Percentiles rank a stretch among this genome's conserved stretches.
phyloP scores from a whole-genome alignment of 2,329 filamentous ascomycete genomes.

The Sclerotinia minor region DNA sequence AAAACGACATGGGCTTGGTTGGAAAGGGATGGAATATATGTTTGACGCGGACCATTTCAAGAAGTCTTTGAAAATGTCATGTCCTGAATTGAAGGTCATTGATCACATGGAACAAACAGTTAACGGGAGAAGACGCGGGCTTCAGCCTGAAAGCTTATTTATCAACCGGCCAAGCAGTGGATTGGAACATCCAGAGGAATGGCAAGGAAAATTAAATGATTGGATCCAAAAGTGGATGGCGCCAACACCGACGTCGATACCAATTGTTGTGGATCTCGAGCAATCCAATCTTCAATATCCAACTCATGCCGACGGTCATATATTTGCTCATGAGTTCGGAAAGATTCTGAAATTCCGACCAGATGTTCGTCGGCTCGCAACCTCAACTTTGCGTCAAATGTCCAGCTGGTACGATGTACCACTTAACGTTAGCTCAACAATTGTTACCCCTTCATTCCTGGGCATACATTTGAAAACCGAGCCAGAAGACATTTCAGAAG shows the following conservation, averaged over 20 bases:
- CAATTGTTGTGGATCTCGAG: constrained; percentile 36
- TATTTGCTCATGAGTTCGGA: constrained; percentile 34
- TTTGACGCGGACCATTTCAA: constrained; percentile 37
- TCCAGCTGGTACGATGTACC: constrained; percentile 24
- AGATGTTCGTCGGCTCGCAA: constrained; percentile 34
- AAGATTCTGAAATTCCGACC: constrained; percentile 34
- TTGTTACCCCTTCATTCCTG: constrained; percentile 28
- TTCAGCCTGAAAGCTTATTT: constrained; percentile 35
- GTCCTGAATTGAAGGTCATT: constrained; percentile 35
- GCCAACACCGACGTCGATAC: constrained; percentile 29
- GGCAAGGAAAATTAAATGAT: constrained; percentile 32
- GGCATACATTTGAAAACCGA: constrained; percentile 42
- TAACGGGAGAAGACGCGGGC: constrained; percentile 28
- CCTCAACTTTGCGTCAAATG: constrained; percentile 29
- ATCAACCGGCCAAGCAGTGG: constrained; percentile 31
- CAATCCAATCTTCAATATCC: constrained; percentile 35
- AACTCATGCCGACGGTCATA: constrained; percentile 32
- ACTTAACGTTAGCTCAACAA: constrained; percentile 22
- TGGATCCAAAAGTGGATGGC: constrained; percentile 34
- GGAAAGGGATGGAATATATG: constrained; percentile 36
- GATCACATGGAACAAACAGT: constrained; percentile 31
- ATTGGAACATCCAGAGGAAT: constrained; percentile 33
- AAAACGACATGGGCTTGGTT: constrained; percentile 38
- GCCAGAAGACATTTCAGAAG: constrained; percentile 26
- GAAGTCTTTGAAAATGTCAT: constrained; percentile 35